Conservation (phyloP, 139 green algal species). For the Nannochloris sp. region DNA sequence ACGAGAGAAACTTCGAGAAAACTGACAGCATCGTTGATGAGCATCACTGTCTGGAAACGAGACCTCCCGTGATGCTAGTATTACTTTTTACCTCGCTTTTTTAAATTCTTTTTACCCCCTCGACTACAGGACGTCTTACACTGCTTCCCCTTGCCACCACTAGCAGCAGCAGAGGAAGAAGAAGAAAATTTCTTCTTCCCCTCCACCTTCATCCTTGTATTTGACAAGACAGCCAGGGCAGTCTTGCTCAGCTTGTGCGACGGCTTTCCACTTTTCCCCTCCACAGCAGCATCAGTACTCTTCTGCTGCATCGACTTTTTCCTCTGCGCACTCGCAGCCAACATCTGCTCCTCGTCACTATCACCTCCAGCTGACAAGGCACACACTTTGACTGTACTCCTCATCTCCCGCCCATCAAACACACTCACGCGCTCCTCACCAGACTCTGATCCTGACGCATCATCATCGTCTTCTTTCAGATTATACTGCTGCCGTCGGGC, state of each 20-base stretch:
- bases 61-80: background rate
- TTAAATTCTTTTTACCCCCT: background rate
- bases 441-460: background rate
- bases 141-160: conserved; percentile 1
- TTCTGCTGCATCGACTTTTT: no score
- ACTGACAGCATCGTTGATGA: conserved; percentile 48
- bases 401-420: conserved; percentile 19
- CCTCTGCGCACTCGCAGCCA: no score
- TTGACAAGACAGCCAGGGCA: conserved; percentile 17
- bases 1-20: conserved; percentile 54
- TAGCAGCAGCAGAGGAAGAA: background rate
- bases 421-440: conserved; percentile 9
- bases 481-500: conserved; percentile 37
- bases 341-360: conserved; percentile 1
- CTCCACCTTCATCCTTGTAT: conserved; percentile 24
- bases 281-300: background rate
- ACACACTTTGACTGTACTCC: conserved; percentile 21
- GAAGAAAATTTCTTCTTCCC: conserved; percentile 7
- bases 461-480: background rate
- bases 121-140: background rate
- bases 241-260: conserved; percentile 24
- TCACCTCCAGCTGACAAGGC: conserved; percentile 18
- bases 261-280: background rate
- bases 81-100: background rate
- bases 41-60: conserved; percentile 32